Percentiles rank a stretch among this genome's conserved stretches.
Evolutionary conservation across 2,329 filamentous ascomycete genomes (phyloP).

Genomic region (Lecanosticta acicola): DNA sequence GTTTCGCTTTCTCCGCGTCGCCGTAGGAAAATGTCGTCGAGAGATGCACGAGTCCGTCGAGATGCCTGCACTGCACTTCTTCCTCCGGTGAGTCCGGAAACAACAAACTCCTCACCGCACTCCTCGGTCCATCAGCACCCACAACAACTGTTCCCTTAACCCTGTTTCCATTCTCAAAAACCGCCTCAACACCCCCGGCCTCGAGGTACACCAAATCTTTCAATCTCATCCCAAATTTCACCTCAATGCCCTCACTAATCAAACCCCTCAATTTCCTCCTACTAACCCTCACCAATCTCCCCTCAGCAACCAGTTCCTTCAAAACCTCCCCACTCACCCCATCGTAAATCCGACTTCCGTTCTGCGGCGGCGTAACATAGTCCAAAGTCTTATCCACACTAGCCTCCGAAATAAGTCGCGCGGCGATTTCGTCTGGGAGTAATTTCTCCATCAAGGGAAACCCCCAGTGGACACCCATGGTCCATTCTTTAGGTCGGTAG

Average conservation of each 20-base stretch:
- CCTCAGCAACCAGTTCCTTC: slow-evolving; percentile 14
- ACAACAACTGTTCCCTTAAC: slow-evolving; percentile 14
- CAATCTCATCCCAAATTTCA: slow-evolving; percentile 6
- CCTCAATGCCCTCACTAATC: slow-evolving; percentile 14
- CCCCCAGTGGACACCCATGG: slow-evolving; percentile 17
- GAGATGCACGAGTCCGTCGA: slow-evolving; percentile 10
- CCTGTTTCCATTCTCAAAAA: slow-evolving; percentile 11
- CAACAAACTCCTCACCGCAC: slow-evolving; percentile 8
- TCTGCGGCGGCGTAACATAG: slow-evolving; percentile 7
- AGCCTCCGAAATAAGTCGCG: slow-evolving; percentile 5
- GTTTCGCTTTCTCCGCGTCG: slow-evolving; percentile 12
- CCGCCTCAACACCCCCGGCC: slow-evolving; percentile 11
- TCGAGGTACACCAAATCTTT: slow-evolving; percentile 4
- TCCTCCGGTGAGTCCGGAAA: not conserved
- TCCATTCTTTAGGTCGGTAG: slow-evolving; percentile 19
- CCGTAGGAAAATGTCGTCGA: slow-evolving; percentile 15
- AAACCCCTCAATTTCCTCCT: slow-evolving; percentile 15
- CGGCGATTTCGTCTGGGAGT: slow-evolving; percentile 13
- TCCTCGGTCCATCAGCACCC: slow-evolving; percentile 19
- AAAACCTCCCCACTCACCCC: slow-evolving; percentile 13
- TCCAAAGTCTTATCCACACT: slow-evolving; percentile 14
- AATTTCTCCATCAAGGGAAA: slow-evolving; percentile 10
- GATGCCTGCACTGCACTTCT: not conserved
- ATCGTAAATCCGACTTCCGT: slow-evolving; percentile 18
- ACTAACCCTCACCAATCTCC: slow-evolving; percentile 12